phyloP scores from a whole-genome alignment of 148 eudicot species.

The Chenopodium suecicum region DNA sequence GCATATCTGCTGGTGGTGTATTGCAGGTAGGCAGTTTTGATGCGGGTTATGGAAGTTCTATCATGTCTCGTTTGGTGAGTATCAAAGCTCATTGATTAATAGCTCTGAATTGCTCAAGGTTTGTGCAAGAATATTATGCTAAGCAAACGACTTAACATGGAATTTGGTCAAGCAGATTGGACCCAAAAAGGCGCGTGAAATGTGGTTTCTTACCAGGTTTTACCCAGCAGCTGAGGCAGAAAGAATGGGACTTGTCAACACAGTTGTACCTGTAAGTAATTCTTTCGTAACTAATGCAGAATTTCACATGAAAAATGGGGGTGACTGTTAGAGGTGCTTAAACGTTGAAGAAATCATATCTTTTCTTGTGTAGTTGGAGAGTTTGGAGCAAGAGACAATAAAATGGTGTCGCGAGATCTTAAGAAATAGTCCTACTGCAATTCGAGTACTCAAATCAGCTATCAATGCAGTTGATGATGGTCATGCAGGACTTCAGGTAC shows the following conservation, averaged over 20 bases:
- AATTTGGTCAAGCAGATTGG: conserved; percentile 56
- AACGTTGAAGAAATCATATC: background rate
- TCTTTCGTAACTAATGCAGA: background rate
- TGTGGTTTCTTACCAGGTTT: conserved; percentile 89
- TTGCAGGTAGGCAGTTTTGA: conserved; percentile 96
- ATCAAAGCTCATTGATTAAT: conserved; percentile 7
- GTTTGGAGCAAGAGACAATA: conserved; percentile 80
- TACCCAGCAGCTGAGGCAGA: conserved; percentile 88
- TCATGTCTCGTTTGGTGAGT: conserved; percentile 92
- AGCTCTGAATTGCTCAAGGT: background rate
- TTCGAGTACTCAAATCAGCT: conserved; percentile 84
- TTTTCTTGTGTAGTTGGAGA: conserved; percentile 49
- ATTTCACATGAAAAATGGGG: background rate
- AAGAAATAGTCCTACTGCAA: conserved; percentile 90
- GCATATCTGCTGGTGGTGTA: conserved; percentile 1
- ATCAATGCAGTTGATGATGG: conserved; percentile 95
- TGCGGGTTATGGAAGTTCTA: conserved; percentile 95
- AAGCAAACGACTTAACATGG: background rate
- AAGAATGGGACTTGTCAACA: conserved; percentile 89
- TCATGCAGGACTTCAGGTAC: conserved; percentile 96
- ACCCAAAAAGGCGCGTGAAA: conserved; percentile 92
- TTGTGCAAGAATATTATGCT: background rate
- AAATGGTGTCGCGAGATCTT: conserved; percentile 94
- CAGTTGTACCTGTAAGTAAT: conserved; percentile 69
- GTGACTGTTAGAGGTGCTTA: background rate